A percentile compares a stretch with the other conserved stretches of the same genome.
Evolutionary conservation across 768 basidiomycete species (phyloP).

Genomic region (Cystoderma amianthinum): DNA sequence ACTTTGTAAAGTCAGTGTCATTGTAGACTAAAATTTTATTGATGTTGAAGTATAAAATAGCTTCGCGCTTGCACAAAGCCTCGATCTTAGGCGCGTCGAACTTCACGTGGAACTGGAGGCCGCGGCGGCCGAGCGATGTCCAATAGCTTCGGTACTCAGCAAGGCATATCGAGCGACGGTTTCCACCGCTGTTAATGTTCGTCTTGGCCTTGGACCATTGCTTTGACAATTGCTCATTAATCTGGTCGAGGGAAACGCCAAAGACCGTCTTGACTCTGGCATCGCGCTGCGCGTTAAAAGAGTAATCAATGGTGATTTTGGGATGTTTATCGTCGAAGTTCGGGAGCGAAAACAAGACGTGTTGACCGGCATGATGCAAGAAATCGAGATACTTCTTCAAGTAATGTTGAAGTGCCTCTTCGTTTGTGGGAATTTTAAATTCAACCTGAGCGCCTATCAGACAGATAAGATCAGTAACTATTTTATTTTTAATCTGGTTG

Average conservation of each 20-base stretch:
- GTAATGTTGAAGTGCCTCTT: slow-evolving; percentile 9
- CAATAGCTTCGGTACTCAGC: not conserved
- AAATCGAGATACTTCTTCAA: slow-evolving; percentile 11
- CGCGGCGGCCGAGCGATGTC: not conserved
- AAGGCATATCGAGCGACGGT: not conserved
- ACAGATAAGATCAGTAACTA: not conserved
- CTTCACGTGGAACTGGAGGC: too few species aligned
- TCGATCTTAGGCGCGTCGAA: not conserved
- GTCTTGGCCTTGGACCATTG: not conserved
- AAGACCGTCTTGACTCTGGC: not conserved
- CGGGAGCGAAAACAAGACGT: slow-evolving; percentile 15
- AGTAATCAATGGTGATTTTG: slow-evolving; percentile 3
- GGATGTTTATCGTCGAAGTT: slow-evolving; percentile 12
- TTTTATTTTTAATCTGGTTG: not conserved
- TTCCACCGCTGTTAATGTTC: not conserved
- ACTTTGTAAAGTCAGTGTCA: not conserved
- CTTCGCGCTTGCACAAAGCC: not conserved
- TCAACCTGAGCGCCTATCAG: slow-evolving; percentile 5
- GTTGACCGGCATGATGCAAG: slow-evolving; percentile 12
- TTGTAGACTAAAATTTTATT: not conserved
- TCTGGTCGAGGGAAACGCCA: not conserved
- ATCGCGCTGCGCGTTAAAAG: not conserved
- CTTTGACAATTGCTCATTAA: not conserved
- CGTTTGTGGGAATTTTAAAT: slow-evolving; percentile 3
- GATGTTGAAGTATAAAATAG: not conserved